Base-by-base conservation (phyloP, 1,139 yeast genomes). In the Scheffersomyces quercinus region DNA sequence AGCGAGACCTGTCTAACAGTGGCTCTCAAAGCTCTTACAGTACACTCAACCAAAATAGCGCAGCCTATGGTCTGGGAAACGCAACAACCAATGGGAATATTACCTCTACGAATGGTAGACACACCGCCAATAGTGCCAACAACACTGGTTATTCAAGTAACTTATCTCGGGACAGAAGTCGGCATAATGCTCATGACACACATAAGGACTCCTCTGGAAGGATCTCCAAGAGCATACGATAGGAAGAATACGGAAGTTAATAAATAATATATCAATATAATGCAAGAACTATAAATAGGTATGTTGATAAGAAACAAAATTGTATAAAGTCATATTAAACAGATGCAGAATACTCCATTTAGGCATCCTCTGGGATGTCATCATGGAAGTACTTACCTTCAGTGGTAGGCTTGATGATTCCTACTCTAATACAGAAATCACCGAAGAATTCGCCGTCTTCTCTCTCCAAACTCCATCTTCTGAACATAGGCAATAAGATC, bases 331-430 rank as follows among this genome's bases (percentile, higher is more conserved):
- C 37, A 35, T 35, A 39, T 36, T 14, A 31, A 37, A 16, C 38
- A 29, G 34, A 36, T 28, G 31, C 26, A 34, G 24, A 40, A 35
- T 15, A 20, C 26, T 28, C 20, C 26, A 2, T 20, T 43, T 59
- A 77, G 37, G 85, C 86, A 44, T 85, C 91, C 63, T 87, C 97
- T 36, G 95, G 87, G 51, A 91, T 81, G 60, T 88, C 95, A 49
- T 91, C 97, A 75, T 95, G 96, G 88, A 93, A 91, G 64, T 81
- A 83, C 65, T 86, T 88, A 51, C 99, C 99, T 65, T 89, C 96
- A 39, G 81, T 69, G 30, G 98, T 91, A 50, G 91, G 95, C 58
- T 85, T 85, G 61, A 93, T 89, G 45, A 89, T 79, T 20, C 96
- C 97, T 38, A 75, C 79, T 70, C 98, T 83, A 52, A 93, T 79